A percentile compares a stretch with the other conserved stretches of the same genome.
phyloP scores from a whole-genome alignment of 2,329 filamentous ascomycete species.

The Myriosclerotinia scirpicola region DNA sequence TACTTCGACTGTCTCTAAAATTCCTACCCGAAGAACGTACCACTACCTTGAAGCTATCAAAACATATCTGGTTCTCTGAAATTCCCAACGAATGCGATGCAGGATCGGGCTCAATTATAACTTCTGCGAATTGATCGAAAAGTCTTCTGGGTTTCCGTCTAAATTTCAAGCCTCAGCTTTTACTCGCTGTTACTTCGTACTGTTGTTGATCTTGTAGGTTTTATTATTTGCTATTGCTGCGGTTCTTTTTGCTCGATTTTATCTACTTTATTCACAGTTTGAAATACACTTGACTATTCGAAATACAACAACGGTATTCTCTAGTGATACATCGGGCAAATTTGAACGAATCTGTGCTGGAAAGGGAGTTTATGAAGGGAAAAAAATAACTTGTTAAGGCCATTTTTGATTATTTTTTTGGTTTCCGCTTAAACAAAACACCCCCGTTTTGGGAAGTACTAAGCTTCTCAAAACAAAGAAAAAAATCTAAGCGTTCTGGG shows the following conservation, averaged over 20 bases:
- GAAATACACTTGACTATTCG: too few species aligned
- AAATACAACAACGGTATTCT: too few species aligned
- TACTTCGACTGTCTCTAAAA: constrained; percentile 26
- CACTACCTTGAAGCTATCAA: constrained; percentile 21
- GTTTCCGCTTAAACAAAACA: too few species aligned
- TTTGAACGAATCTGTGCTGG: too few species aligned
- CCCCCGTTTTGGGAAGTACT: too few species aligned
- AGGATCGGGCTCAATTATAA: neutral
- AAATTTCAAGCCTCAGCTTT: neutral
- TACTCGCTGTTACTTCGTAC: neutral
- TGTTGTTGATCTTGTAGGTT: neutral
- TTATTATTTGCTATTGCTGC: neutral
- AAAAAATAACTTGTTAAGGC: too few species aligned
- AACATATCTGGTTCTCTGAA: constrained; percentile 28
- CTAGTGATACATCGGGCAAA: too few species aligned
- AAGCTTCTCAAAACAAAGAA: neutral
- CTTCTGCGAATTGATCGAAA: neutral
- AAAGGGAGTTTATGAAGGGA: too few species aligned
- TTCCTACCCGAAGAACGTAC: constrained; percentile 28
- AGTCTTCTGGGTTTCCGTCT: neutral
- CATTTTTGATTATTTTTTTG: too few species aligned
- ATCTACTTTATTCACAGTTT: too few species aligned
- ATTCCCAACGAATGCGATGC: neutral
- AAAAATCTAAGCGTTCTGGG: neutral
- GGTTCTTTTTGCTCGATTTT: neutral